Percentiles rank a stretch among this genome's conserved stretches.
phyloP scores from a whole-genome alignment of 1,284 basidiomycete species.

The Nidula niveotomentosa region DNA sequence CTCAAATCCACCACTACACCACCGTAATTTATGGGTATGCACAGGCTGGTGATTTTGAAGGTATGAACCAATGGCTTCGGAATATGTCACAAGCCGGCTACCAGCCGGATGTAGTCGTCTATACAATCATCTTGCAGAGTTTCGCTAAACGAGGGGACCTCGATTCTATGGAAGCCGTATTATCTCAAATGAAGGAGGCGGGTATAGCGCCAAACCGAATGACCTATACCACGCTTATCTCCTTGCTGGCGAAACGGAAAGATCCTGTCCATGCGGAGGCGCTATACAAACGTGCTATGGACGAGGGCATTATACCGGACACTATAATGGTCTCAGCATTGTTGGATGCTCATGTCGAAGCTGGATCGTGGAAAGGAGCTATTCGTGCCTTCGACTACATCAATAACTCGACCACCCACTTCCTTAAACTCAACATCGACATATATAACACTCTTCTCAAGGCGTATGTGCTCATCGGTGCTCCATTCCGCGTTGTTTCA shows the following conservation, averaged over 20 bases:
- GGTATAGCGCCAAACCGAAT: constrained; percentile 48
- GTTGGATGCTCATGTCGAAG: constrained; percentile 84
- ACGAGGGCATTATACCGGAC: constrained; percentile 64
- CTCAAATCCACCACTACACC: constrained; percentile 51
- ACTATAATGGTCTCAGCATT: constrained; percentile 67
- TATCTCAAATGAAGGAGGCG: constrained; percentile 62
- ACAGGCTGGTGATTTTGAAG: constrained; percentile 45
- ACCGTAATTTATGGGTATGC: constrained; percentile 60
- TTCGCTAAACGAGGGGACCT: constrained; percentile 62
- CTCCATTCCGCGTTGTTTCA: constrained; percentile 72
- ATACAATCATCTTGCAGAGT: constrained; percentile 60
- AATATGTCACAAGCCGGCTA: constrained; percentile 50
- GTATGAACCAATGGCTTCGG: constrained; percentile 57
- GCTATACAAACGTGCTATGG: constrained; percentile 64
- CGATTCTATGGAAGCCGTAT: constrained; percentile 50
- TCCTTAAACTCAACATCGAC: constrained; percentile 47
- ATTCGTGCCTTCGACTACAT: constrained; percentile 76
- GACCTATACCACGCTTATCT: constrained; percentile 73
- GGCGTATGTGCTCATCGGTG: constrained; percentile 80
- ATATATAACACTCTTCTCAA: constrained; percentile 83
- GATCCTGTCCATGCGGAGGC: constrained; percentile 72
- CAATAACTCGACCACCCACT: constrained; percentile 31
- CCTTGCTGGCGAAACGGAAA: constrained; percentile 62
- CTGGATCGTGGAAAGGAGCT: constrained; percentile 78
- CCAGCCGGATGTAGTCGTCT: constrained; percentile 54